Evolutionary conservation across 164 flowering plant genomes (phyloP), one percentile per base, ranked within the genome.

Genomic region (Dillenia suffruticosa): DNA sequence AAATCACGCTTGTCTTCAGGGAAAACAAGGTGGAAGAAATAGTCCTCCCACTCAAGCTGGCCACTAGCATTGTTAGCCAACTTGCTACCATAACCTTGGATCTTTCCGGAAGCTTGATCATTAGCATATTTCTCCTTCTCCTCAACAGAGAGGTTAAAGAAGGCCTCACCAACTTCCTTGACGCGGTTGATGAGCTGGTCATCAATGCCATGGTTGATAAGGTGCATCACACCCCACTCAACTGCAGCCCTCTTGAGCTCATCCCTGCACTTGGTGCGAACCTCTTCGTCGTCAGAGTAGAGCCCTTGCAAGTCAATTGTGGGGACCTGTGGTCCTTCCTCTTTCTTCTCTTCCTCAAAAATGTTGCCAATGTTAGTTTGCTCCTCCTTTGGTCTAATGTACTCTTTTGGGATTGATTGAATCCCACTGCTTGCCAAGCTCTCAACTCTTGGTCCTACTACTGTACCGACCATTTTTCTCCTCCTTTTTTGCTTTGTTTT

Each of bases 31-130:
- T 93, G 98, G 73, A 90, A 93, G 76, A 87, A 89, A 60, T 93
- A 89, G 64, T 93, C 98, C 73, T 86, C 94, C 98, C 98, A 93
- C 78, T 93, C 98, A n/a, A 87, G 89, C 68, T 76, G 86, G 7
- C 94, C 96, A 46, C 83, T 74, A 10, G 85, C 85, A 62, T 77
- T 86, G 64, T 89, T 94, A 0, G 95, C 96, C 0, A 94, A 81
- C 80, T 94, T 90, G 79, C 97, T 94, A 0, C 97, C 98, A 49
- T 94, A 94, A 5, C 98, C 97, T n/a, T 81, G 80, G 16, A 94
- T 76, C 64, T 79, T 86, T 2, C 97, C 98, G 0, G 86, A 61
- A 0, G 72, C 89, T 61, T 76, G 85, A 49, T 90, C 94, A 56
- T 90, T 90, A 7, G 97, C 96, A 58, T 87, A 82, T 67, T 77